Conservation (phyloP, 2,329 filamentous ascomycete species). For the Colletotrichum lindemuthianum region DNA sequence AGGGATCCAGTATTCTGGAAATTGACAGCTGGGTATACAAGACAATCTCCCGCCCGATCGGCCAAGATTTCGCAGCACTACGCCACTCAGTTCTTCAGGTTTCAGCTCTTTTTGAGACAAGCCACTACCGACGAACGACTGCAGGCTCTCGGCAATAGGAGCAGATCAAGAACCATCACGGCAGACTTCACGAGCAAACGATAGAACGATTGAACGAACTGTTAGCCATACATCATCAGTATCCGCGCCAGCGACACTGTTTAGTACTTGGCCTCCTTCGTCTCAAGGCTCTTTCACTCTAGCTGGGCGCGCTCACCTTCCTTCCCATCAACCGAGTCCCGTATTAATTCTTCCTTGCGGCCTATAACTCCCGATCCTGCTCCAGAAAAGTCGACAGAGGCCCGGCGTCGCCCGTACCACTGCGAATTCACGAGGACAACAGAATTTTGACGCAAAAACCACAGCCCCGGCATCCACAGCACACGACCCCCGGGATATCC, state of each 20-base stretch:
- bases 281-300: too few species aligned
- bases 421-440: constrained; percentile 31
- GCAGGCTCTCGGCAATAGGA: too few species aligned
- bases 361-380: background rate
- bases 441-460: constrained; percentile 23
- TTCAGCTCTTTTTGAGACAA: too few species aligned
- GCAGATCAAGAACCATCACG: too few species aligned
- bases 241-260: too few species aligned
- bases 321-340: too few species aligned
- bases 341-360: background rate
- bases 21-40: background rate
- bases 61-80: background rate
- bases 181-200: constrained; percentile 14
- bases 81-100: too few species aligned
- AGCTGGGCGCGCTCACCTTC: too few species aligned
- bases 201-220: constrained; percentile 4
- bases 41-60: constrained; percentile 5
- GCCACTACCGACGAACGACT: too few species aligned
- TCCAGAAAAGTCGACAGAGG: background rate
- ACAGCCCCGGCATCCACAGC: constrained; percentile 3
- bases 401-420: constrained; percentile 11
- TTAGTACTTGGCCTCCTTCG: too few species aligned
- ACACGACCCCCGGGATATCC: constrained; percentile 15
- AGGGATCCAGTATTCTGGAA: background rate
- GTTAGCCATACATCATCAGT: background rate